Evolutionary conservation across 768 basidiomycete genomes (phyloP), one percentile per base, ranked within the genome.

Genomic region (Dentipellis sp.): DNA sequence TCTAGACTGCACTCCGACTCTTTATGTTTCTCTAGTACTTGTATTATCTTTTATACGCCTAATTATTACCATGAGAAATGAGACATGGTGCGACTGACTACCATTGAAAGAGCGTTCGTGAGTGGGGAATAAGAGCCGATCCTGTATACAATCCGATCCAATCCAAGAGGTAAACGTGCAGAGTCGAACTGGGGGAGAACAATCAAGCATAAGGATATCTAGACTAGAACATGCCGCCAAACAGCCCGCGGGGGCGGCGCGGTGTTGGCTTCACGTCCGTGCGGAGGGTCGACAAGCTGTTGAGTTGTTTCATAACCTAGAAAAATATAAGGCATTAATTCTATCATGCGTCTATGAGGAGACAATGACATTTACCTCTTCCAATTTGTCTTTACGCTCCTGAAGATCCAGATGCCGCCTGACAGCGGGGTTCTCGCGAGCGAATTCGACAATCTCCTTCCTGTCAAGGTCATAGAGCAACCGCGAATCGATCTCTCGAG

Each of bases 361-460:
- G n/a, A 29, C 10, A 10, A 4, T 35, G 34, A 19, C 23, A 61
- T 68, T 59, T 59, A 88, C 91, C 79, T 94, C 91, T 68, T 98
- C 97, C 16, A 98, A 77, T 71, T 97, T 97, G 69, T 99, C 94
- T 65, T 98, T 99, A 42, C 97, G 79, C 55, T 94, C 94, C 68
- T 99, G 97, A 45, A 99, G 72, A 57, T 98, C 94, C 17, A 99
- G 76, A 67, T 99, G 97, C 52, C 76, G 76, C 59, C 86, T 75
- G 55, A 99, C 82, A n/a, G 73, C 72, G 0, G 95, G 97, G 67
- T 99, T 98, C 77, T 99, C 95, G 48, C 91, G 81, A 0, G 97
- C 95, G 71, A 99, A 99, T 58, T 84, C 82, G 35, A 86, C 73
- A 42, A 97, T 93, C 68, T 97, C 93, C 50, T 78, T 80, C 0